Percentiles rank a stretch among this genome's conserved stretches.
phyloP scores from a whole-genome alignment of 2,329 filamentous ascomycete species.

The Zymoseptoria passerinii region DNA sequence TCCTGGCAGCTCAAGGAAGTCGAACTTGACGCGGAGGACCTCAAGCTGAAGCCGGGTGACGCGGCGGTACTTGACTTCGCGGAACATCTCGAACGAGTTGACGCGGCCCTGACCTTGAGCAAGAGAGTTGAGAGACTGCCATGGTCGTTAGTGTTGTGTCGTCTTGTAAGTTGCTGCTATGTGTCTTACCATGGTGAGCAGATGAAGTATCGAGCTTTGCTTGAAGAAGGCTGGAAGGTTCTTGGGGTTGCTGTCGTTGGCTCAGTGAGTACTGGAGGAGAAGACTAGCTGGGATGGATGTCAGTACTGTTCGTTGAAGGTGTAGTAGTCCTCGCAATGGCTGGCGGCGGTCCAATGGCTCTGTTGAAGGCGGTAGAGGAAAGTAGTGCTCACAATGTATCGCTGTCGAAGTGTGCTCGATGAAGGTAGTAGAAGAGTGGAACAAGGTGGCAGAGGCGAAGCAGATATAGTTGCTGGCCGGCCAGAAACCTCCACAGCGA shows the following conservation, averaged over 20 bases:
- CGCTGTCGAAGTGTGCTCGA: not conserved
- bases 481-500: not conserved
- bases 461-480: not conserved
- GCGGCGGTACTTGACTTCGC: slow-evolving; percentile 6
- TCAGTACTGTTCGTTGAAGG: not conserved
- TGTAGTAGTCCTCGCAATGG: not conserved
- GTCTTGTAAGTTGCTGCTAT: not conserved
- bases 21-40: slow-evolving; percentile 16
- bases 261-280: not conserved
- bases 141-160: not conserved
- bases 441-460: not conserved
- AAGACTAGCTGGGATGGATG: not conserved
- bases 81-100: slow-evolving; percentile 10
- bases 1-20: slow-evolving; percentile 22
- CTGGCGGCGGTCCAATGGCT: not conserved
- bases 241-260: not conserved
- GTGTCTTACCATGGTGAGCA: not conserved
- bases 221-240: not conserved
- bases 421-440: not conserved
- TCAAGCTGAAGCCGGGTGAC: slow-evolving; percentile 18
- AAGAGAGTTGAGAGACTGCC: not conserved
- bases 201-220: not conserved
- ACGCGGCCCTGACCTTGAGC: slow-evolving; percentile 3
- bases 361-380: not conserved
- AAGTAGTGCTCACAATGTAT: not conserved